Percentiles rank a stretch among this genome's conserved stretches.
Conservation (phyloP, 345 rosid genomes). For the Triadica sebifera region DNA sequence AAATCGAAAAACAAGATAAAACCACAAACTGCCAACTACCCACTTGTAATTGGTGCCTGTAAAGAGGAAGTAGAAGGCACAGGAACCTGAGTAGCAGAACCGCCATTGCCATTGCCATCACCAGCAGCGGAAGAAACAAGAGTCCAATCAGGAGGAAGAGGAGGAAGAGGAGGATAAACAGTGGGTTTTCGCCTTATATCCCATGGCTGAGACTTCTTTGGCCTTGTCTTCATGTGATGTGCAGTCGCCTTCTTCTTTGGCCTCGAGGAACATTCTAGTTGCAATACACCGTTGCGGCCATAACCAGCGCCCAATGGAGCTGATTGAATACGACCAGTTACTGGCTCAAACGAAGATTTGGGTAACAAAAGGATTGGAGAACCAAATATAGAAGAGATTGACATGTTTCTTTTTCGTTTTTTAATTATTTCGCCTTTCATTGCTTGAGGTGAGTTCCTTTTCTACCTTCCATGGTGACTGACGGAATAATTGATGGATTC, state of each 20-base stretch:
- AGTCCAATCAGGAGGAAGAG: constrained; percentile 41
- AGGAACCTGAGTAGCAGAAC: constrained; percentile 9
- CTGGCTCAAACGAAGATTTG: not conserved
- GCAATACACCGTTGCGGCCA: constrained; percentile 7
- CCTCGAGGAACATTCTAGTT: constrained; percentile 80
- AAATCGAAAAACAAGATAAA: constrained; percentile 4
- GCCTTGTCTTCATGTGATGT: constrained; percentile 94
- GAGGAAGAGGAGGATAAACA: constrained; percentile 68
- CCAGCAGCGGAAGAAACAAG: constrained; percentile 2
- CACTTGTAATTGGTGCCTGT: constrained; percentile 27
- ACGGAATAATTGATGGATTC: not conserved
- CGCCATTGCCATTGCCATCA: not conserved
- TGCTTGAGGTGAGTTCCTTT: too few relatives aligned
- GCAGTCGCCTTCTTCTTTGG: constrained; percentile 87
- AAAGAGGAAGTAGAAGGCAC: constrained; percentile 18
- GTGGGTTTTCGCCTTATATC: constrained; percentile 77
- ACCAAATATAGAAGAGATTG: constrained; percentile 22
- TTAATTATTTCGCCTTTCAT: too few relatives aligned
- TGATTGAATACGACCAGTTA: not conserved
- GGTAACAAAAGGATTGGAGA: constrained; percentile 14
- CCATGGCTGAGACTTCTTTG: constrained; percentile 78
- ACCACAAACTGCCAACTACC: constrained; percentile 25
- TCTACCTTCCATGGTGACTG: too few relatives aligned
- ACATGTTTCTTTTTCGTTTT: constrained; percentile 1
- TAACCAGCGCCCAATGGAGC: not conserved